Evolutionary conservation across 1,139 yeast species (phyloP), one percentile per base, ranked within the genome.

Genomic region (Kodamaea derodonti): DNA sequence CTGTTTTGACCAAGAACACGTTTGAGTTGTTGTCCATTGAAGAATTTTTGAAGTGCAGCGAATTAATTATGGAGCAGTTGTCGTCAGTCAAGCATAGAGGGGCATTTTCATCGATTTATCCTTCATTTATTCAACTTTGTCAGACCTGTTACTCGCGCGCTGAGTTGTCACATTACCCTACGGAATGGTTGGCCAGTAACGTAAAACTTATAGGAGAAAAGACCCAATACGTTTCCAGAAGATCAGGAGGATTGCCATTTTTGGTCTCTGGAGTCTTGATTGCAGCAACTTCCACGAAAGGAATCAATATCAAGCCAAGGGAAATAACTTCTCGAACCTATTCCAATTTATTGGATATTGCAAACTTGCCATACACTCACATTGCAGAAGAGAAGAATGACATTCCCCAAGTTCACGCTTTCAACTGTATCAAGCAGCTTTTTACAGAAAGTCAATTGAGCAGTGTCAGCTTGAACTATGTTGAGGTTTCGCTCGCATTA

Each of bases 241-340:
- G 97, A 47, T 88, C 97, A 2, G 97, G 95, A 2, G 97, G 97
- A 0, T 58, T 92, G 15, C 97, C 97, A 1, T 82, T 65, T 47
- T 62, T 90, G 33, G 68, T 90, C 12, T 76, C 92, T 1, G 94
- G 86, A 0, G 72, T 86, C 13, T 62, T 88, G 14, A 67, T 79
- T 2, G 79, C 90, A 1, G 76, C 49, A 33, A 27, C n/a, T 17
- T 18, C 11, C 29, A 36, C 2, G 31, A 32, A 1, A 30, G 31
- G 7, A 30, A 39, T 7, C 33, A 43, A 22, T 15, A 30, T 10
- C 32, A 23, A 6, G 8, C 17, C 11, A 12, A 30, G 51, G 12
- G 45, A 47, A 10, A 10, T 32, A 6, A 11, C 28, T 7, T 12
- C 20, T 4, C 17, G 20, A 4, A 75, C 94, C 0, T 75, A 86